These are phyloP conservation scores for Colletotrichum cordylinicola DNA, from an alignment of 2,329 filamentous ascomycete genomes.

Conservation along the genomic window DNA sequence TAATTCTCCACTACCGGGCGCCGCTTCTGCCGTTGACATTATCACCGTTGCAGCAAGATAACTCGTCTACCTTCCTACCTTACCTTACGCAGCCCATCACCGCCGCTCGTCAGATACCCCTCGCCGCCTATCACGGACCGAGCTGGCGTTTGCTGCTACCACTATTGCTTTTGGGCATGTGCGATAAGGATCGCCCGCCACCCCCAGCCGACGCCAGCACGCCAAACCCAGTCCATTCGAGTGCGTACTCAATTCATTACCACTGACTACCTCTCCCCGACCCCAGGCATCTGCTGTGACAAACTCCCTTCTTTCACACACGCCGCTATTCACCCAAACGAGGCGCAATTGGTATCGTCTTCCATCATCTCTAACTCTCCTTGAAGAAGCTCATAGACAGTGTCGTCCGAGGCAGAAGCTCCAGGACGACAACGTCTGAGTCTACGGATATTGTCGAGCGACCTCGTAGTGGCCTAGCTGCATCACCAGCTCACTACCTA, in stretches of 20 bases:
- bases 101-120: not conserved
- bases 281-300: not conserved
- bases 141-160: not conserved
- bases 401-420: not conserved
- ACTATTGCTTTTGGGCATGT: constrained; percentile 24
- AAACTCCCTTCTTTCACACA: not conserved
- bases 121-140: not conserved
- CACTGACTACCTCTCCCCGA: not conserved
- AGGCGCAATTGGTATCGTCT: not conserved
- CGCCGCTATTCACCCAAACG: not conserved
- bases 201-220: constrained; percentile 25
- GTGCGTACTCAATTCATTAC: not conserved
- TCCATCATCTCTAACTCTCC: not conserved
- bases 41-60: not conserved
- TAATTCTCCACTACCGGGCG: not conserved
- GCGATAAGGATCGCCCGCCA: constrained; percentile 33
- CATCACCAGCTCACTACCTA: not conserved
- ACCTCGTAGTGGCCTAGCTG: not conserved
- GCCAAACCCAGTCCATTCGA: not conserved
- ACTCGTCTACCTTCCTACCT: not conserved
- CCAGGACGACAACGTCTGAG: not conserved
- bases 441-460: not conserved
- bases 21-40: not conserved
- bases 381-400: not conserved
- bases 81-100: not conserved